Evolutionary conservation across 1,284 basidiomycete genomes (phyloP).

Genomic region (Papiliotrema nemorosa): DNA sequence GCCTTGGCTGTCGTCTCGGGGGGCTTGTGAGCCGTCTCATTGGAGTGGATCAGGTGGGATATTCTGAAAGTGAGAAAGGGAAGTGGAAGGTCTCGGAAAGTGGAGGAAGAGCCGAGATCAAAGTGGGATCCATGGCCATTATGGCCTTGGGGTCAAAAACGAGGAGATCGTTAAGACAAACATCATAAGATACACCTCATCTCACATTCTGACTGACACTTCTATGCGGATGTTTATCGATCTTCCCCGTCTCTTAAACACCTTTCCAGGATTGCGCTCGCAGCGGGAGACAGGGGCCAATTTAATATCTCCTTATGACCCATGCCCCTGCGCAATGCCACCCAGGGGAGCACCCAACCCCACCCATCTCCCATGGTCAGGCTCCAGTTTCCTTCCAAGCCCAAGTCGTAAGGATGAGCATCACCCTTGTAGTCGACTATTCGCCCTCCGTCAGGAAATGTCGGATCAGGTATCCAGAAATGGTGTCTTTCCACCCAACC

Average conservation of each 20-base stretch:
- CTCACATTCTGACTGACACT: too few relatives aligned
- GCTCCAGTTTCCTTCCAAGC: constrained; percentile 21
- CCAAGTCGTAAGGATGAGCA: constrained; percentile 29
- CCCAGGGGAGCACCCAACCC: constrained; percentile 34
- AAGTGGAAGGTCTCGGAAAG: too few relatives aligned
- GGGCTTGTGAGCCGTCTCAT: not conserved
- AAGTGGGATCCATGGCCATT: not conserved
- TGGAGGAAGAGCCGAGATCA: not conserved
- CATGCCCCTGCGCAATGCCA: constrained; percentile 19
- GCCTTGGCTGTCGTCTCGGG: not conserved
- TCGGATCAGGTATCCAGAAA: constrained; percentile 29
- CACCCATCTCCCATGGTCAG: constrained; percentile 26
- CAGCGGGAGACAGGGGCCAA: constrained; percentile 21
- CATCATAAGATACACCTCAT: too few relatives aligned
- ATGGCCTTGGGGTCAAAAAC: not conserved
- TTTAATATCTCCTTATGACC: constrained; percentile 14
- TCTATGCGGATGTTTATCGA: too few relatives aligned
- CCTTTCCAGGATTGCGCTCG: too few relatives aligned
- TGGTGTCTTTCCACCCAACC: constrained; percentile 17
- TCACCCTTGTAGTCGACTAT: not conserved
- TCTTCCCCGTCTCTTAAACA: too few relatives aligned
- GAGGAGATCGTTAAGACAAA: too few relatives aligned
- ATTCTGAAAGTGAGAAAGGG: too few relatives aligned
- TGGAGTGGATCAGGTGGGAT: not conserved
- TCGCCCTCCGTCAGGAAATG: not conserved